Percentiles rank a stretch among this genome's conserved stretches.
Evolutionary conservation across 306 rosid genomes (phyloP).

Genomic region (Ziziphus jujuba): DNA sequence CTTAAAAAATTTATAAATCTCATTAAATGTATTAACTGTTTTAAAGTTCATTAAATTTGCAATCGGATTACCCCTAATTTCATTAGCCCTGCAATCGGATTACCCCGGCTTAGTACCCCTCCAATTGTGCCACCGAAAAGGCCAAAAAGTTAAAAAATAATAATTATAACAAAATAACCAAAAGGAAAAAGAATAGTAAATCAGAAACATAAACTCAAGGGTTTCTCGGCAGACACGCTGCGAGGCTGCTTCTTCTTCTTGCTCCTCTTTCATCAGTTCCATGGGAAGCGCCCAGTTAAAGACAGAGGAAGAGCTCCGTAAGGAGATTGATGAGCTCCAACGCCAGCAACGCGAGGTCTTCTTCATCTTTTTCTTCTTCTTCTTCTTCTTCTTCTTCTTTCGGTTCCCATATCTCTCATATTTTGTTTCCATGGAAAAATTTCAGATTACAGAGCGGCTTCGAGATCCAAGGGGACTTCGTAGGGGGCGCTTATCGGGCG

Average conservation of each 20-base stretch:
- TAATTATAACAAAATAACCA: neutral
- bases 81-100: no score
- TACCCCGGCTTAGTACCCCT: no score
- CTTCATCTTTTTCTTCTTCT: neutral
- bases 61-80: no score
- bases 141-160: no score
- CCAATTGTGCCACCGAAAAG: no score
- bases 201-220: neutral
- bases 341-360: slow-evolving; percentile 92
- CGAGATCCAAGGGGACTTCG: slow-evolving; percentile 98
- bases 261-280: slow-evolving; percentile 3
- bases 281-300: slow-evolving; percentile 71
- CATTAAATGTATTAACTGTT: no score
- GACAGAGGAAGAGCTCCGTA: slow-evolving; percentile 79
- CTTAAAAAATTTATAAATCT: no score
- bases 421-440: neutral
- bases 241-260: neutral
- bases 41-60: no score
- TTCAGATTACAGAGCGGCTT: slow-evolving; percentile 84
- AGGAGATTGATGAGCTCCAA: slow-evolving; percentile 93
- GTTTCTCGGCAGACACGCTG: neutral
- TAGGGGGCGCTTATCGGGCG: slow-evolving; percentile 52
- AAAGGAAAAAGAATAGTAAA: neutral
- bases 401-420: neutral
- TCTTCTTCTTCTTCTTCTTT: neutral